Percentiles rank a stretch among this genome's conserved stretches.
These are phyloP conservation scores for Phytophthora pistaciae DNA, from an alignment of 352 stramenopile genomes.

Conservation along the genomic window DNA sequence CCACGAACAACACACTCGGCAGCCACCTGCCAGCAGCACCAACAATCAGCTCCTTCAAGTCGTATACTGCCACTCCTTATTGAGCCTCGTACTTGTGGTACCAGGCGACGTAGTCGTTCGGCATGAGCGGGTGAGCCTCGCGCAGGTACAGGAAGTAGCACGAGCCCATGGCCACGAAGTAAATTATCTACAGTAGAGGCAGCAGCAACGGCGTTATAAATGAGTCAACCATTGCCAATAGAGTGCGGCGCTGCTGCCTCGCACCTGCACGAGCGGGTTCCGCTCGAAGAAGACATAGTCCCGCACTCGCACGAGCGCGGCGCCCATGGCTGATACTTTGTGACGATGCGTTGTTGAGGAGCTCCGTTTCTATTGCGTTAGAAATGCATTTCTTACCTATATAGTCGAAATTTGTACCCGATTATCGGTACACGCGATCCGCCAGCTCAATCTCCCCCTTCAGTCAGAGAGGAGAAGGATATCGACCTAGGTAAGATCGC, in stretches of 20 bases:
- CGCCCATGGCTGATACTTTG: constrained; percentile 25
- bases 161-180: constrained; percentile 73
- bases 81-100: constrained; percentile 65
- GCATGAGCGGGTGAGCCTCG: constrained; percentile 67
- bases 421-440: constrained; percentile 26
- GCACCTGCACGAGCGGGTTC: constrained; percentile 78
- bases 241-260: neutral
- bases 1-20: constrained; percentile 57
- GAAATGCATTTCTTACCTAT: neutral
- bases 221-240: neutral
- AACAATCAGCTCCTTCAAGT: neutral
- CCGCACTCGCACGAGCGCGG: constrained; percentile 39
- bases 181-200: constrained; percentile 75
- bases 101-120: constrained; percentile 65
- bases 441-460: constrained; percentile 27
- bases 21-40: constrained; percentile 44
- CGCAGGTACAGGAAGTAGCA: constrained; percentile 80
- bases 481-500: constrained; percentile 42
- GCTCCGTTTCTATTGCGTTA: constrained; percentile 16
- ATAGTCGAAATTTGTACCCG: constrained; percentile 10
- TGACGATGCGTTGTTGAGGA: constrained; percentile 14
- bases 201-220: neutral
- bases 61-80: neutral
- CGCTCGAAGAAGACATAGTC: constrained; percentile 74
- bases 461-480: constrained; percentile 41